These are phyloP conservation scores for Tetragonia tetragonoides DNA, from an alignment of 148 eudicot genomes.

Conservation along the genomic window DNA sequence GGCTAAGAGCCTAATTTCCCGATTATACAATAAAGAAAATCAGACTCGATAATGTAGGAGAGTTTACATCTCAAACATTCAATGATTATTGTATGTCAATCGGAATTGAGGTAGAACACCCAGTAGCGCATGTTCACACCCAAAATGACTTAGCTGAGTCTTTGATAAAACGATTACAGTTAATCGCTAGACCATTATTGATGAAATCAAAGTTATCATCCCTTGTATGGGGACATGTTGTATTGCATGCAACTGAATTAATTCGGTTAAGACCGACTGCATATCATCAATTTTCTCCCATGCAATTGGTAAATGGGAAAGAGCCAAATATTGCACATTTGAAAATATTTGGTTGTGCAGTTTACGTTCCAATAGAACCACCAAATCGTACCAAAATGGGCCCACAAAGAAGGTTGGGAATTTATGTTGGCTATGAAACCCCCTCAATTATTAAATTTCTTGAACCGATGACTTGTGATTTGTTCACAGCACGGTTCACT, in stretches of 20 bases:
- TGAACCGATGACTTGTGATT: not conserved
- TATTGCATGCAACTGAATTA: not conserved
- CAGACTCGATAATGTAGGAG: not conserved
- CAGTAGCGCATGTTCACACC: not conserved
- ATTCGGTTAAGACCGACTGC: not conserved
- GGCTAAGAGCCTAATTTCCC: too few species aligned
- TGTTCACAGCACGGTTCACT: too few species aligned
- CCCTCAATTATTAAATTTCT: not conserved
- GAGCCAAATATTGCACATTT: not conserved
- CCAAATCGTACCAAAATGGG: not conserved
- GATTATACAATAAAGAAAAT: too few species aligned
- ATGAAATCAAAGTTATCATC: not conserved
- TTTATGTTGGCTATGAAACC: not conserved
- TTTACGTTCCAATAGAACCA: not conserved
- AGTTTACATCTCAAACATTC: not conserved
- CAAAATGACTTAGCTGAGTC: too few species aligned
- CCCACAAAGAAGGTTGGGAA: not conserved
- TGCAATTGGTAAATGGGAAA: not conserved
- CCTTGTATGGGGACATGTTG: not conserved
- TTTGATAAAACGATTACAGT: too few species aligned
- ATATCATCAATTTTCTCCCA: not conserved
- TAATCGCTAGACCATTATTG: too few species aligned
- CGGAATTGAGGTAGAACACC: not conserved
- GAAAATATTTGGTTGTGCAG: not conserved
- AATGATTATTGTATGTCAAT: not conserved